Percentiles rank a stretch among this genome's conserved stretches.
Evolutionary conservation across 345 rosid genomes (phyloP).

Genomic region (Crucihimalaya himalaica): DNA sequence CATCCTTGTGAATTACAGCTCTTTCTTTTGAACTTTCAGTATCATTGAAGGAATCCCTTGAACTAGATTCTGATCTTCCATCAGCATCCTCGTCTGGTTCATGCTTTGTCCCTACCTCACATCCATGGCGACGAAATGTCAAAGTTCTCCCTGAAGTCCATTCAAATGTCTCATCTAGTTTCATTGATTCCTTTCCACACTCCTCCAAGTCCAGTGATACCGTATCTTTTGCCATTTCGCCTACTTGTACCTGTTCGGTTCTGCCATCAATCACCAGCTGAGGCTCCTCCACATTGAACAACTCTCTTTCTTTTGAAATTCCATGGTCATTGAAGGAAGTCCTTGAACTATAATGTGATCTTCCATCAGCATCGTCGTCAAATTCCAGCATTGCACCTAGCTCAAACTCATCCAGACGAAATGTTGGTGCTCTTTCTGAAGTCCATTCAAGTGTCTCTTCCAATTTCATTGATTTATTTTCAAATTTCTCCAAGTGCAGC

Average conservation of each 20-base stretch:
- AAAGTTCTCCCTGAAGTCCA: constrained; percentile 31
- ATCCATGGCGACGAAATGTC: constrained; percentile 18
- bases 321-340: constrained; percentile 17
- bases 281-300: constrained; percentile 5
- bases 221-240: neutral
- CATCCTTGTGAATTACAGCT: neutral
- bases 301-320: constrained; percentile 14
- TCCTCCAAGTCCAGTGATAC: constrained; percentile 2
- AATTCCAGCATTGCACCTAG: constrained; percentile 3
- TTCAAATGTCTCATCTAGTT: constrained; percentile 23
- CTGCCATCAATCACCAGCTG: neutral
- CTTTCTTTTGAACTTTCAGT: constrained; percentile 3
- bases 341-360: constrained; percentile 19
- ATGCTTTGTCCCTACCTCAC: constrained; percentile 21
- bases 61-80: constrained; percentile 24
- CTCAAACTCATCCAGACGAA: constrained; percentile 18
- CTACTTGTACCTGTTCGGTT: neutral
- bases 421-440: constrained; percentile 27
- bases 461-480: neutral
- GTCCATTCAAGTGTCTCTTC: constrained; percentile 14
- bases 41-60: neutral
- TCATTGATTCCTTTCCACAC: neutral
- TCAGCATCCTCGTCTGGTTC: constrained; percentile 8
- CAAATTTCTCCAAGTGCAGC: neutral
- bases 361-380: constrained; percentile 2